Base-by-base conservation (phyloP, 2,329 filamentous ascomycete genomes). In the Periconia sp. region DNA sequence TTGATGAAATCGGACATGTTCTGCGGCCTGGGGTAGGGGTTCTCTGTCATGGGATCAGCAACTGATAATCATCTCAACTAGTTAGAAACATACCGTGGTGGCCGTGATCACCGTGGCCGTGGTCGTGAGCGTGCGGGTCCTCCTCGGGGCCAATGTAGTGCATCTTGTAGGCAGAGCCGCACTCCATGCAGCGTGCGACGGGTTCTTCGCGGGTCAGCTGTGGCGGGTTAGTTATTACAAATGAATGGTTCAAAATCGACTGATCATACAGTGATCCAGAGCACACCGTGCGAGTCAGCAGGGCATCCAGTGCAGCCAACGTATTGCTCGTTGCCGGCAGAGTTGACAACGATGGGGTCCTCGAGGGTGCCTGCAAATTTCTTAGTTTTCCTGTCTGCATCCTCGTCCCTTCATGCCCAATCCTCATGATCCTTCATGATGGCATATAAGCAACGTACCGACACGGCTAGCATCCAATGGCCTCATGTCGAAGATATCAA, bases 401-500 rank as follows among this genome's bases (percentile, higher is more conserved):
- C 33, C 45, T 31, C 30, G 27, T n/a, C 18, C 11, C 14, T 35
- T 23, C 18, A 46, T 43, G 18, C 27, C 31, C 27, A 19, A 42
- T 40, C 7, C n/a, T 30, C 33, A 33, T 27, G 37, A 8, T 49
- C 40, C 13, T n/a, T 19, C 11, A 33, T 15, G 20, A 9, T 13
- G 19, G 18, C 20, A 31, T 17, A 45, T 45, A n/a, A 54, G 49
- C 51, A 17, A 61, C 81, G 62, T 82, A 90, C 93, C 93, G 78
- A 85, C 85, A 74, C 94, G 88, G 76, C 89, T 94, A 61, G 93
- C 83, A 76, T 97, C 94, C 68, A 99, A 85, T 60, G 94, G 94
- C 78, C 86, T 88, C 94, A 97, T 96, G 81, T 99, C 92, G 82
- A 99, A 99, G 75, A 97, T 83, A 75, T 99, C 94, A 70, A 97